A percentile compares a stretch with the other conserved stretches of the same genome.
Evolutionary conservation across 441 rosid genomes (phyloP).

Genomic region (Metrosideros polymorpha): DNA sequence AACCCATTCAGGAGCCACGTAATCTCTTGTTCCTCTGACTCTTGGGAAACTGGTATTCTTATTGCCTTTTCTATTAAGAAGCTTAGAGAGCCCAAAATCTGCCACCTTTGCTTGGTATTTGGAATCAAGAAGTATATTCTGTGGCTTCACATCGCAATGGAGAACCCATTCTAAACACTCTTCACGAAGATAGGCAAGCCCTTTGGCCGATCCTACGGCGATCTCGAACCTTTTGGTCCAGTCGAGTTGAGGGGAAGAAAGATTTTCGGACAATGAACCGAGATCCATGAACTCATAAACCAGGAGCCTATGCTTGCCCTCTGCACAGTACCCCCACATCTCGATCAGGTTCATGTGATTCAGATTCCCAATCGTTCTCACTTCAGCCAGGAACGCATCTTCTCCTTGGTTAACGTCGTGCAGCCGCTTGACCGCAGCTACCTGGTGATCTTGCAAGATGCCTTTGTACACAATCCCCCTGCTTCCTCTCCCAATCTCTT

Average conservation of each 20-base stretch:
- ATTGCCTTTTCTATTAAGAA: background rate
- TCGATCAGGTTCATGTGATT: conserved; percentile 3
- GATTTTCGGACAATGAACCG: background rate
- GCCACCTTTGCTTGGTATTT: background rate
- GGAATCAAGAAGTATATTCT: background rate
- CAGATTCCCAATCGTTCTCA: background rate
- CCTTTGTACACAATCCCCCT: background rate
- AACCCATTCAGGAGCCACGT: background rate
- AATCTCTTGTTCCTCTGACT: background rate
- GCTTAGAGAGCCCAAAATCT: background rate
- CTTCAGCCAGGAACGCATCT: background rate
- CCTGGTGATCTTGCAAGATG: background rate
- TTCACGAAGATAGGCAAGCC: background rate
- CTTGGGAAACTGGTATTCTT: background rate
- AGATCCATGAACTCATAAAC: conserved; percentile 1
- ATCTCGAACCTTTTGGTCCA: background rate
- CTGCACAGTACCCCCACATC: background rate
- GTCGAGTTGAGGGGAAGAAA: background rate
- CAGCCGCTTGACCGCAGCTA: background rate
- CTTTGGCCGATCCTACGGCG: background rate
- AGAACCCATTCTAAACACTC: background rate
- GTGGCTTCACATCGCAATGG: background rate
- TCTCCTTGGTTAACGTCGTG: background rate
- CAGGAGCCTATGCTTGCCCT: background rate
- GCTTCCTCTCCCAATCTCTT: conserved; percentile 1